Percentiles rank a stretch among this genome's conserved stretches.
phyloP scores from a whole-genome alignment of 768 basidiomycete genomes.

The Lanmaoa rubissima region DNA sequence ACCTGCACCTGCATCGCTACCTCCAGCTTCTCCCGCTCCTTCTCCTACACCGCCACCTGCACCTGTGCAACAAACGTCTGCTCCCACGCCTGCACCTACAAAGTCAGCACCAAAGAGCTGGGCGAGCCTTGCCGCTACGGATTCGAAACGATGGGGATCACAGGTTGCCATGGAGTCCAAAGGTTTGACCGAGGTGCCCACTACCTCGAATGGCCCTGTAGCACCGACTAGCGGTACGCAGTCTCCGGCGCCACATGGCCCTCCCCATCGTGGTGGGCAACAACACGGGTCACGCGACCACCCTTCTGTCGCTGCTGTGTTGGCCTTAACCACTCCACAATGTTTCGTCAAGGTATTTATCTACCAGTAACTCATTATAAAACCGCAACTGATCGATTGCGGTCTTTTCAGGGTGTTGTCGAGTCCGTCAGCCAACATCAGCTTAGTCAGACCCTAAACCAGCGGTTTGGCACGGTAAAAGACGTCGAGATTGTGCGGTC shows the following conservation, averaged over 20 bases:
- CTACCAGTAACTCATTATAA: neutral
- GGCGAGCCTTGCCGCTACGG: slow-evolving; percentile 88
- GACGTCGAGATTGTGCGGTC: slow-evolving; percentile 84
- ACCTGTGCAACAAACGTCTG: slow-evolving; percentile 30
- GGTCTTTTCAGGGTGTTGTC: slow-evolving; percentile 58
- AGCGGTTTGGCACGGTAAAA: slow-evolving; percentile 78
- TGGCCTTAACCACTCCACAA: slow-evolving; percentile 63
- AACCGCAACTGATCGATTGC: neutral
- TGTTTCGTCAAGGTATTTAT: slow-evolving; percentile 88
- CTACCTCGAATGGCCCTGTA: slow-evolving; percentile 35
- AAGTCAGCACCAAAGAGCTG: slow-evolving; percentile 72
- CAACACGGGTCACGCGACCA: slow-evolving; percentile 41
- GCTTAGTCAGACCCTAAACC: slow-evolving; percentile 49
- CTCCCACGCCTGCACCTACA: slow-evolving; percentile 32
- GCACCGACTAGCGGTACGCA: slow-evolving; percentile 40
- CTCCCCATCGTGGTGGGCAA: slow-evolving; percentile 32
- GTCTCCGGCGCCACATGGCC: slow-evolving; percentile 32
- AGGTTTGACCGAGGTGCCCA: slow-evolving; percentile 67
- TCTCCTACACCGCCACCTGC: slow-evolving; percentile 32
- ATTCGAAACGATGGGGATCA: slow-evolving; percentile 81
- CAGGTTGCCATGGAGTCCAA: slow-evolving; percentile 76
- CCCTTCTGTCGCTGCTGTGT: slow-evolving; percentile 54
- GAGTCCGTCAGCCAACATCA: slow-evolving; percentile 57
- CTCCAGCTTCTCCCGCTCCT: slow-evolving; percentile 9
- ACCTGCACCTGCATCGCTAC: slow-evolving; percentile 23